Conservation (phyloP, 768 basidiomycete species). For the Mycena alexandri region DNA sequence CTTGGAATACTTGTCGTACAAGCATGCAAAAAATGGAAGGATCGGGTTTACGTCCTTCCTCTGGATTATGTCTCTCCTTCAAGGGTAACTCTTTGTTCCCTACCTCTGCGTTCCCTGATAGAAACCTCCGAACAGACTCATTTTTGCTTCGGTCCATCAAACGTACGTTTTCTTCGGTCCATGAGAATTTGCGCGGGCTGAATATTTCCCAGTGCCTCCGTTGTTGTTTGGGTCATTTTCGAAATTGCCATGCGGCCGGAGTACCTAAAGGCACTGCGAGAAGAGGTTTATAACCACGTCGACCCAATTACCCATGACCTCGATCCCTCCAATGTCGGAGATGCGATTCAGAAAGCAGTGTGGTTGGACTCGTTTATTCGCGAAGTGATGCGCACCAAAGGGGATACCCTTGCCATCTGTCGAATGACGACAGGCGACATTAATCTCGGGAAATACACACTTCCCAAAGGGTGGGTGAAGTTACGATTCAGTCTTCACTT, state of each 20-base stretch:
- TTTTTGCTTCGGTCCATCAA: slow-evolving; percentile 53
- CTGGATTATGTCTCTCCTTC: slow-evolving; percentile 44
- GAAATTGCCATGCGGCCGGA: slow-evolving; percentile 47
- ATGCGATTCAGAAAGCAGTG: slow-evolving; percentile 44
- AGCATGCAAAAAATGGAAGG: slow-evolving; percentile 26
- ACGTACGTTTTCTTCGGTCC: slow-evolving; percentile 41
- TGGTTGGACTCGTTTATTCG: slow-evolving; percentile 51
- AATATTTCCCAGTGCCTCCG: slow-evolving; percentile 43
- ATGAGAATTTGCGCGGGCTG: neutral
- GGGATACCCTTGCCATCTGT: slow-evolving; percentile 48
- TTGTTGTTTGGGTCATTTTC: slow-evolving; percentile 51
- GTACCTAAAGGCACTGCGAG: slow-evolving; percentile 44
- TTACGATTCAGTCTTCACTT: neutral
- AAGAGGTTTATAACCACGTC: slow-evolving; percentile 38
- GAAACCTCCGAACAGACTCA: slow-evolving; percentile 39
- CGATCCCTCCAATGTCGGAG: slow-evolving; percentile 41
- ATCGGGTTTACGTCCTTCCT: slow-evolving; percentile 22
- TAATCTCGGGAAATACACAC: slow-evolving; percentile 42
- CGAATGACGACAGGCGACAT: slow-evolving; percentile 46
- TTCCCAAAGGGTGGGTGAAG: slow-evolving; percentile 46
- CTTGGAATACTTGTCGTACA: slow-evolving; percentile 33
- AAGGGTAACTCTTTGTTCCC: slow-evolving; percentile 38
- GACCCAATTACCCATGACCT: slow-evolving; percentile 40
- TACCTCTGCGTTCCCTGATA: neutral
- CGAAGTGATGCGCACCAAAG: slow-evolving; percentile 53